A percentile compares a stretch with the other conserved stretches of the same genome.
Conservation (phyloP, 1,284 basidiomycete genomes). For the Malassezia nana region DNA sequence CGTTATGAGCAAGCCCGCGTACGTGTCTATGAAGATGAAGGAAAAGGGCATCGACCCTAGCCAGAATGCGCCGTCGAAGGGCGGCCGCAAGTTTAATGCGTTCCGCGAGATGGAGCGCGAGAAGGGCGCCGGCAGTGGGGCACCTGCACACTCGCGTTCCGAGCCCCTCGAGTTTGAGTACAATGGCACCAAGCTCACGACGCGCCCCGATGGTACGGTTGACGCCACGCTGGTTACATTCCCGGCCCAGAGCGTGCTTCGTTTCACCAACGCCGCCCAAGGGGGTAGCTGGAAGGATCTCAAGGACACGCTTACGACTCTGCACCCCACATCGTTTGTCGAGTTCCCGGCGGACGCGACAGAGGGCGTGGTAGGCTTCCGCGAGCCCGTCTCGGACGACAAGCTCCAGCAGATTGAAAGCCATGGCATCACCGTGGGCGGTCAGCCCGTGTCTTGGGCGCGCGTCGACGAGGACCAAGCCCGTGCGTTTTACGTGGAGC, state of each 20-base stretch:
- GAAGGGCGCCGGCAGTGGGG: slow-evolving; percentile 34
- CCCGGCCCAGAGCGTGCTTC: slow-evolving; percentile 64
- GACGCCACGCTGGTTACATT: slow-evolving; percentile 59
- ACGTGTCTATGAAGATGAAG: slow-evolving; percentile 93
- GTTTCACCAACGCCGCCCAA: slow-evolving; percentile 53
- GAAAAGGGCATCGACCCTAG: slow-evolving; percentile 67
- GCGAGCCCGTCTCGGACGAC: slow-evolving; percentile 50
- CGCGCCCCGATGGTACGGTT: slow-evolving; percentile 60
- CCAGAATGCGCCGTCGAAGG: slow-evolving; percentile 51
- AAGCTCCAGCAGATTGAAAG: slow-evolving; percentile 50
- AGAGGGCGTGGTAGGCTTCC: slow-evolving; percentile 50
- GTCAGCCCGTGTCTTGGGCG: slow-evolving; percentile 48
- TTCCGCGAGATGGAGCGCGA: slow-evolving; percentile 67
- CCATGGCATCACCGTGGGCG: slow-evolving; percentile 50
- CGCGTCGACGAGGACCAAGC: slow-evolving; percentile 57
- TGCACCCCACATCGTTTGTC: slow-evolving; percentile 37
- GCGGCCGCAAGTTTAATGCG: slow-evolving; percentile 62
- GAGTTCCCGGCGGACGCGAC: slow-evolving; percentile 43
- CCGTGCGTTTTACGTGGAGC: slow-evolving; percentile 63
- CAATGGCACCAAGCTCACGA: slow-evolving; percentile 53
- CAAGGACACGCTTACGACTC: slow-evolving; percentile 49
- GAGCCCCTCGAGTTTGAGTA: slow-evolving; percentile 49
- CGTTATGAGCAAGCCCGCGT: slow-evolving; percentile 67
- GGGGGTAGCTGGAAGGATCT: slow-evolving; percentile 52
- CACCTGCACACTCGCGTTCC: slow-evolving; percentile 47